Base-by-base conservation (phyloP, 2,329 filamentous ascomycete species). In the Clonostachys chloroleuca region DNA sequence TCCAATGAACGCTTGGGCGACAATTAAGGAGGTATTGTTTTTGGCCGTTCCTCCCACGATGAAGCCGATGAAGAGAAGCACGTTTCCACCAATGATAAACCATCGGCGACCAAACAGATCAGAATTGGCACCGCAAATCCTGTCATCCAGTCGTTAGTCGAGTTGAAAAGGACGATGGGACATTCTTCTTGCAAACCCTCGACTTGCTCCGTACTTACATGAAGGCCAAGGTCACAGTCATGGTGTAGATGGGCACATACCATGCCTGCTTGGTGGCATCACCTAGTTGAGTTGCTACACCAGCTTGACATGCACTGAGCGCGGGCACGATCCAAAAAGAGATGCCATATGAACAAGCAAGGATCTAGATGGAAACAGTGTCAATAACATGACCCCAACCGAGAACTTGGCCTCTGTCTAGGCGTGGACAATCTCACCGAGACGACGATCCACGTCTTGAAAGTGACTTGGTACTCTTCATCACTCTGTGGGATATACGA, bases 31-130 rank as follows among this genome's bases (percentile, higher is more conserved):
- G 10, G 60, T 67, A 34, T 61, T 65, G 51, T 56, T 69, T 52
- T 65, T 69, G 14, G 69, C 67, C 2, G 62, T 57, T 6, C 61
- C 68, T 14, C 64, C 65, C 5, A 72, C 52, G 12, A 47, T 63
- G 43, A 58, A 58, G 8, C 67, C 65, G 41, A 70, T 53, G 17
- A 69, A 56, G 6, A 59, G 62, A 2, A 71, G 55, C 6, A 49
- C 52, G n/a, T 56, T 57, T 24, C 59, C 59, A 20, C 52, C 50
- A 37, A 60, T 53, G 43, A 59, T 59, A 34, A 58, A 51, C 56
- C 55, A 61, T 16, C 57, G 59, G 5, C 73, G 66, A 13, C 73
- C 72, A 17, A 75, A 65, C 12, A 75, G 58, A 55, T 77, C 72
- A 12, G 68, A 72, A 55, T 75, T 75, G 6, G 71, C 59, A 53